A percentile compares a stretch with the other conserved stretches of the same genome.
These are phyloP conservation scores for Mycosarcoma maydis DNA, from an alignment of 1,284 basidiomycete species.

Conservation along the genomic window DNA sequence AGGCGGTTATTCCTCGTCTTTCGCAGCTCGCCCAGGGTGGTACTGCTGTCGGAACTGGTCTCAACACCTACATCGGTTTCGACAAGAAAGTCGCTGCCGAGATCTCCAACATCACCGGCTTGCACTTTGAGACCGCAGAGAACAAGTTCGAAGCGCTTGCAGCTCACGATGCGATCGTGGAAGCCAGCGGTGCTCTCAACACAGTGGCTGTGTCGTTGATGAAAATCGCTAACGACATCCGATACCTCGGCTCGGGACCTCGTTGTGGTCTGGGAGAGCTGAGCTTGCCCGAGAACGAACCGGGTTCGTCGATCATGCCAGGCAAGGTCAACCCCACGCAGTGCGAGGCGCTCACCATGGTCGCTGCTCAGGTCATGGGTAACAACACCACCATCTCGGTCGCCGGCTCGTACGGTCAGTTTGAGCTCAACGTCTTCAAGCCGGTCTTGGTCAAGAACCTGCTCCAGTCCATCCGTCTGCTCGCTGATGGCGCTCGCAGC, in stretches of 20 bases:
- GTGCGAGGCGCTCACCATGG: slow-evolving; percentile 97
- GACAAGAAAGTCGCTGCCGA: slow-evolving; percentile 93
- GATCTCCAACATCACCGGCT: slow-evolving; percentile 89
- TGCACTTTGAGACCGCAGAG: slow-evolving; percentile 92
- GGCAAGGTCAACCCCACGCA: slow-evolving; percentile 99
- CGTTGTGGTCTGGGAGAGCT: slow-evolving; percentile 97
- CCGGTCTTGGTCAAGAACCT: slow-evolving; percentile 98
- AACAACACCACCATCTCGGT: slow-evolving; percentile 94
- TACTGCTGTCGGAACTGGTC: slow-evolving; percentile 93
- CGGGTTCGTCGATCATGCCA: slow-evolving; percentile 99
- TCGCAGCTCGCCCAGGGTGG: slow-evolving; percentile 95
- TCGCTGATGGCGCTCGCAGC: slow-evolving; percentile 81
- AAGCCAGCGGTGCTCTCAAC: slow-evolving; percentile 95
- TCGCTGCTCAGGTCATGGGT: slow-evolving; percentile 97
- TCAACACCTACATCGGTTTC: slow-evolving; percentile 97
- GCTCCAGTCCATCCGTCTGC: slow-evolving; percentile 89
- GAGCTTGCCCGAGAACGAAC: slow-evolving; percentile 95
- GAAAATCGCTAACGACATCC: slow-evolving; percentile 99
- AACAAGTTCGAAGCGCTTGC: slow-evolving; percentile 99
- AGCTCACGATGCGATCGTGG: slow-evolving; percentile 94
- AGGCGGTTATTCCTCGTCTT: slow-evolving; percentile 84
- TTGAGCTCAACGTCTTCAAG: slow-evolving; percentile 99
- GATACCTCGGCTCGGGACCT: slow-evolving; percentile 96
- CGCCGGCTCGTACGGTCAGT: slow-evolving; percentile 93
- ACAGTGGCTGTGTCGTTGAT: slow-evolving; percentile 92